Evolutionary conservation across 2,329 filamentous ascomycete species (phyloP).

Genomic region (Gnomoniopsis smithogilvyi): DNA sequence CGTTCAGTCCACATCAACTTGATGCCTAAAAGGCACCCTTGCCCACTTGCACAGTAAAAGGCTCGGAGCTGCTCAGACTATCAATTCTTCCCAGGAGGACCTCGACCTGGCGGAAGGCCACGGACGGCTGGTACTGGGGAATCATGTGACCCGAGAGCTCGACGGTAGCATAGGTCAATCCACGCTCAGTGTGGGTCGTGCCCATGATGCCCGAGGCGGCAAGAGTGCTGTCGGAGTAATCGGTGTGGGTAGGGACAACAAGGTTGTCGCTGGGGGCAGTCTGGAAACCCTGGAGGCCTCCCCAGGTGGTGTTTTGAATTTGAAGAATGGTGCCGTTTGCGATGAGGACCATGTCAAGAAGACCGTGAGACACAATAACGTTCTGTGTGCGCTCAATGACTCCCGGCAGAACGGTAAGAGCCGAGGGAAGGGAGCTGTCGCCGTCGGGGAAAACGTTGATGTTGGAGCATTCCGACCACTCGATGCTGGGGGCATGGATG

Average conservation of each 20-base stretch:
- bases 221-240: conserved; percentile 35
- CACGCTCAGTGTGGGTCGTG: conserved; percentile 68
- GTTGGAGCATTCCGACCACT: conserved; percentile 56
- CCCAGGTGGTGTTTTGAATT: conserved; percentile 77
- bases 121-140: conserved; percentile 65
- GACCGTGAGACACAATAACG: conserved; percentile 68
- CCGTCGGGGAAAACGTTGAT: conserved; percentile 35
- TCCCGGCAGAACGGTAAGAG: conserved; percentile 45
- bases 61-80: conserved; percentile 42
- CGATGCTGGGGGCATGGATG: conserved; percentile 26
- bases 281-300: conserved; percentile 66
- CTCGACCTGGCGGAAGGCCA: conserved; percentile 70
- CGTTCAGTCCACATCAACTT: no score
- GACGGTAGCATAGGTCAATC: conserved; percentile 67
- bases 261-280: conserved; percentile 54
- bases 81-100: conserved; percentile 69
- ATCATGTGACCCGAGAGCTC: conserved; percentile 65
- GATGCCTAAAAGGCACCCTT: neutral
- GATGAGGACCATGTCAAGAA: conserved; percentile 64
- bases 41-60: conserved; percentile 33
- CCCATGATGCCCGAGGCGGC: conserved; percentile 68
- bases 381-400: conserved; percentile 69
- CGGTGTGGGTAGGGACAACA: conserved; percentile 62
- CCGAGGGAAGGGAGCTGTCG: conserved; percentile 14
- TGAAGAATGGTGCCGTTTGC: conserved; percentile 64